Percentiles rank a stretch among this genome's conserved stretches.
These are phyloP conservation scores for Houttuynia cordata DNA, from an alignment of 164 flowering plant genomes.

Conservation along the genomic window DNA sequence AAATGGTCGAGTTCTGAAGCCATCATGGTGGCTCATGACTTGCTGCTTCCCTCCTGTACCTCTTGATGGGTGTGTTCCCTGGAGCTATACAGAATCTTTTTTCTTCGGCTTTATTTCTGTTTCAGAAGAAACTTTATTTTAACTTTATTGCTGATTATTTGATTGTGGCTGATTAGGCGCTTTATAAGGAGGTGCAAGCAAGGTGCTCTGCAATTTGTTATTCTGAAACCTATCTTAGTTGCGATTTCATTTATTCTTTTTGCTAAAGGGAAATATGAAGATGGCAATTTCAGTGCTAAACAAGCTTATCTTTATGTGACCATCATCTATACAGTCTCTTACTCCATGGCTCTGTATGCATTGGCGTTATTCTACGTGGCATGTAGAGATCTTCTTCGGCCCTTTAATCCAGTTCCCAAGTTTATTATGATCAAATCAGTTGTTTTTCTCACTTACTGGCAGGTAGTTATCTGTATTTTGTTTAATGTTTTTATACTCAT, in stretches of 20 bases:
- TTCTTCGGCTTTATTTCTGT: not conserved
- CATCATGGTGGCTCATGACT: constrained; percentile 81
- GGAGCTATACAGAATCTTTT: not conserved
- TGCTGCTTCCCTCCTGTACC: constrained; percentile 87
- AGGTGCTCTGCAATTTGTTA: constrained; percentile 95
- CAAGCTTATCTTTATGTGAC: constrained; percentile 88
- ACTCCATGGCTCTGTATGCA: constrained; percentile 80
- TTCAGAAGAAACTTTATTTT: too few relatives aligned
- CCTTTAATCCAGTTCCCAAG: too few relatives aligned
- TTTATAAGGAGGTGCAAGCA: constrained; percentile 97
- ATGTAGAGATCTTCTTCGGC: constrained; percentile 18
- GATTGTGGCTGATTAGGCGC: constrained; percentile 43
- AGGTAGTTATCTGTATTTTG: too few relatives aligned
- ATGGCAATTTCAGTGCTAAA: constrained; percentile 80
- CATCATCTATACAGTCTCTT: constrained; percentile 84
- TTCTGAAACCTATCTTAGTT: constrained; percentile 83
- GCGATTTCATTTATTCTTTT: constrained; percentile 71
- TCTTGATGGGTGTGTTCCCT: constrained; percentile 73
- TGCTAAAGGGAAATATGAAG: constrained; percentile 87
- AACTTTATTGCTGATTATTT: not conserved
- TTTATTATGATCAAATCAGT: too few relatives aligned
- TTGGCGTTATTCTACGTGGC: too few relatives aligned
- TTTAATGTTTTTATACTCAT: too few relatives aligned
- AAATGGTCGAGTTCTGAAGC: constrained; percentile 72
- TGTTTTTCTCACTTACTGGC: too few relatives aligned